Evolutionary conservation across 2,329 filamentous ascomycete species (phyloP).

Genomic region (Neoscytalidium dimidiatum): DNA sequence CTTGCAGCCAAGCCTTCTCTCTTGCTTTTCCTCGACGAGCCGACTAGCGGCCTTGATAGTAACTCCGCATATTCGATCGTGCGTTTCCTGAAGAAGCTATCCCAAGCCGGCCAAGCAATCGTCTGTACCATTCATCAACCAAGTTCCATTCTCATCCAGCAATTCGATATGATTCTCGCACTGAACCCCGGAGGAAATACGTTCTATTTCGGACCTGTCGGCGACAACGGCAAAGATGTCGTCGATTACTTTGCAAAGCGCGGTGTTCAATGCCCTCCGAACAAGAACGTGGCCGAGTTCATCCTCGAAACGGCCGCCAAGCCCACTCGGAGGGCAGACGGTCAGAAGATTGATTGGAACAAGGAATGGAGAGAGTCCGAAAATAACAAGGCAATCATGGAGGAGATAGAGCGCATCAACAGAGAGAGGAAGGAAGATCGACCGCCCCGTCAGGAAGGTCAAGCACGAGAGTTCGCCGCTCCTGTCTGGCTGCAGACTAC

Average conservation of each 20-base stretch:
- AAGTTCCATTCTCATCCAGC: slow-evolving; percentile 73
- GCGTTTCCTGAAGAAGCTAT: slow-evolving; percentile 68
- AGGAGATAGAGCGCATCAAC: slow-evolving; percentile 68
- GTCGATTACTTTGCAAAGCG: slow-evolving; percentile 63
- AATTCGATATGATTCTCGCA: slow-evolving; percentile 78
- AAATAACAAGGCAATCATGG: slow-evolving; percentile 39
- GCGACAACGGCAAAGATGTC: slow-evolving; percentile 61
- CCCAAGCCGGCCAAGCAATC: slow-evolving; percentile 66
- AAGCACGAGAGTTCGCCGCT: slow-evolving; percentile 64
- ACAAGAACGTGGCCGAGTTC: slow-evolving; percentile 80
- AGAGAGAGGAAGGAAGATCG: slow-evolving; percentile 46
- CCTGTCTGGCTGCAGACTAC: slow-evolving; percentile 63
- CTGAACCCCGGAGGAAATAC: slow-evolving; percentile 69
- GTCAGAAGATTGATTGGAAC: slow-evolving; percentile 51
- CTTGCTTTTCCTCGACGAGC: slow-evolving; percentile 81
- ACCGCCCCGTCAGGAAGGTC: slow-evolving; percentile 2
- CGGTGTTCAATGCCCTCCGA: slow-evolving; percentile 64
- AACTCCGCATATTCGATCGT: slow-evolving; percentile 76
- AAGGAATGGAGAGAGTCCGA: slow-evolving; percentile 57
- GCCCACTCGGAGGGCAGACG: slow-evolving; percentile 59
- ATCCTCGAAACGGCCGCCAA: slow-evolving; percentile 77
- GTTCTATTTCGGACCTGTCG: slow-evolving; percentile 71
- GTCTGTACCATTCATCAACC: slow-evolving; percentile 86
- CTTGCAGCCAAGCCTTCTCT: slow-evolving; percentile 79
- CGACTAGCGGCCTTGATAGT: slow-evolving; percentile 81